These are phyloP conservation scores for Cupressus sempervirens DNA, from an alignment of 75 land plant species.

Conservation along the genomic window DNA sequence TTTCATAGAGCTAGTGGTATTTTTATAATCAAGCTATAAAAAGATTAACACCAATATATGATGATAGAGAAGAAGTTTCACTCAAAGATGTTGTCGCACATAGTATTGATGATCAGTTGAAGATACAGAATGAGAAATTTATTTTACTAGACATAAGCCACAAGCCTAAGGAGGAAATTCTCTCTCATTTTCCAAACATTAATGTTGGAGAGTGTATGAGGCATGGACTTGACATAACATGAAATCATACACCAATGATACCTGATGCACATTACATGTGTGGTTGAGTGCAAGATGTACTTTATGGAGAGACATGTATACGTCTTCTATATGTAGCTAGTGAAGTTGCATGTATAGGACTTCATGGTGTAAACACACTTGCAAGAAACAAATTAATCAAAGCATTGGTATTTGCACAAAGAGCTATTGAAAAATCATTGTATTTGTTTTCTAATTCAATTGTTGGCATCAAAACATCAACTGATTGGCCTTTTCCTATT, in stretches of 20 bases:
- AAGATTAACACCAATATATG: constrained; percentile 93
- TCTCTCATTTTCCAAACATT: constrained; percentile 94
- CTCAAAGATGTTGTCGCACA: constrained; percentile 96
- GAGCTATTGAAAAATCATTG: constrained; percentile 93
- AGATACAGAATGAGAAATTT: constrained; percentile 81
- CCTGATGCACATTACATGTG: constrained; percentile 99
- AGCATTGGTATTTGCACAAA: constrained; percentile 89
- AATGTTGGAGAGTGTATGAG: constrained; percentile 86
- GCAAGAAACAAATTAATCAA: constrained; percentile 99
- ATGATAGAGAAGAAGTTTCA: constrained; percentile 89
- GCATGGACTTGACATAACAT: constrained; percentile 87
- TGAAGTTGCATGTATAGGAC: constrained; percentile 98
- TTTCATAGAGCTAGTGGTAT: constrained; percentile 95
- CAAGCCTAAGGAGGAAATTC: constrained; percentile 70
- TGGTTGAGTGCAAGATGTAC: constrained; percentile 95
- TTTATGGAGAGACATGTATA: constrained; percentile 88
- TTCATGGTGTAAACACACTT: constrained; percentile 95
- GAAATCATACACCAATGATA: constrained; percentile 86
- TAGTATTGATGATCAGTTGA: constrained; percentile 94
- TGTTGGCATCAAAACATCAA: constrained; percentile 22
- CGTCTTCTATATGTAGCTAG: constrained; percentile 93
- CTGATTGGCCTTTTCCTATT: constrained; percentile 60
- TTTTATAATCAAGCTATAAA: constrained; percentile 87
- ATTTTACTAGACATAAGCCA: constrained; percentile 95
- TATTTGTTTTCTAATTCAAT: constrained; percentile 35